Conservation (phyloP, 192 early-diverging fungal genomes). For the Backusella sp. region DNA sequence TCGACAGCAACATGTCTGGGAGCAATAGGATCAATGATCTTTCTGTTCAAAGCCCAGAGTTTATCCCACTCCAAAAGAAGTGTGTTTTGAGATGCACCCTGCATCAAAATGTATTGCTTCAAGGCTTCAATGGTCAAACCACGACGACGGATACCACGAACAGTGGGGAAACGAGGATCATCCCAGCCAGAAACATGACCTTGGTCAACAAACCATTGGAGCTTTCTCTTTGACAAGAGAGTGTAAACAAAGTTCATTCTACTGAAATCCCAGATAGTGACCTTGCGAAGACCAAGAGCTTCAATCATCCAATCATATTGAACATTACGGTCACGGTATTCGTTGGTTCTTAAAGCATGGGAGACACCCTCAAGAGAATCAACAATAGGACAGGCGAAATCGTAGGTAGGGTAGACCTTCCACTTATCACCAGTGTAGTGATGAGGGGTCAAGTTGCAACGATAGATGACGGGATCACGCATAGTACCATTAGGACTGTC, state of each 20-base stretch:
- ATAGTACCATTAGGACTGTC: constrained; percentile 87
- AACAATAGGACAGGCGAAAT: constrained; percentile 97
- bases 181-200: constrained; percentile 85
- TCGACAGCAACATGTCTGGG: constrained; percentile 87
- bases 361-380: constrained; percentile 97
- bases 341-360: constrained; percentile 95
- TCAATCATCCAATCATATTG: constrained; percentile 97
- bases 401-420: constrained; percentile 99
- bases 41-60: constrained; percentile 96
- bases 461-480: constrained; percentile 96
- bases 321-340: constrained; percentile 97
- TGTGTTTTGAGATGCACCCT: constrained; percentile 95
- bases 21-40: constrained; percentile 93
- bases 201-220: constrained; percentile 93
- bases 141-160: constrained; percentile 88
- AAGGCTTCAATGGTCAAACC: constrained; percentile 98
- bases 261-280: constrained; percentile 93
- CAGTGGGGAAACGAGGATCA: constrained; percentile 89
- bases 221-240: constrained; percentile 96
- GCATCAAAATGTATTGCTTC: constrained; percentile 95
- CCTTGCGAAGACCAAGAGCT: constrained; percentile 79
- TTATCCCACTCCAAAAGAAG: constrained; percentile 99
- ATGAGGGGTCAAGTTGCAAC: constrained; percentile 88
- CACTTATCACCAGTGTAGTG: constrained; percentile 88
- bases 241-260: constrained; percentile 98